A percentile compares a stretch with the other conserved stretches of the same genome.
Conservation (phyloP, 306 rosid species). For the Neltuma alba region DNA sequence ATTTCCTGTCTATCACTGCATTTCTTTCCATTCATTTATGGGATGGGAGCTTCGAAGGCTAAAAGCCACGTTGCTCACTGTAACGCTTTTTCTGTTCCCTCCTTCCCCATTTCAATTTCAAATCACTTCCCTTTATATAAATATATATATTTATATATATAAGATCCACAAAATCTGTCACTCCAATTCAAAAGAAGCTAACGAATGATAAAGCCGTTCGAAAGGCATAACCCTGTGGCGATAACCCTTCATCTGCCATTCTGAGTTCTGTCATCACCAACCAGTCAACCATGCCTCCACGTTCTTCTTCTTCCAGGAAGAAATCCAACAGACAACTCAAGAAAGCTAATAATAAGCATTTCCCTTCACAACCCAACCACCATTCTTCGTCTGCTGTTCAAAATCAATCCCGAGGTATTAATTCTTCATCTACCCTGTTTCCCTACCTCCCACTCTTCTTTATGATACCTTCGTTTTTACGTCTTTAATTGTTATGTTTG, state of each 20-base stretch:
- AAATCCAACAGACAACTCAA: conserved; percentile 32
- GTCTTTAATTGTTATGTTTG: conserved; percentile 19
- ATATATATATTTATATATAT: not conserved
- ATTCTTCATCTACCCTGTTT: conserved; percentile 2
- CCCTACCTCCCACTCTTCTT: not conserved
- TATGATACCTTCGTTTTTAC: not conserved
- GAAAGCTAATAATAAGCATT: conserved; percentile 13
- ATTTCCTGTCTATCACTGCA: not conserved
- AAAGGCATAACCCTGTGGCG: not conserved
- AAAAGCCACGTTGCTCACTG: not conserved
- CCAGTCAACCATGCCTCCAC: conserved; percentile 44
- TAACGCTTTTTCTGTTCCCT: conserved; percentile 48
- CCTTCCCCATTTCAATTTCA: conserved; percentile 65
- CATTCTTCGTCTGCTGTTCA: conserved; percentile 49
- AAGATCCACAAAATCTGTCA: not conserved
- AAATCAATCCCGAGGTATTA: conserved; percentile 38
- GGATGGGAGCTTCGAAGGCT: not conserved
- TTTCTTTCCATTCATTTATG: not conserved
- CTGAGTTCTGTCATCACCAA: not conserved
- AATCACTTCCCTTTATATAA: conserved; percentile 21
- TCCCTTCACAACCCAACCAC: conserved; percentile 34
- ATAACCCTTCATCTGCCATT: conserved; percentile 43
- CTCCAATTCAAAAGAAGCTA: not conserved
- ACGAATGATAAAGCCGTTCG: not conserved
- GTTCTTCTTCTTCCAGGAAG: conserved; percentile 34